Conservation (phyloP, 352 stramenopile species). For the Elongisporangium prolatum region DNA sequence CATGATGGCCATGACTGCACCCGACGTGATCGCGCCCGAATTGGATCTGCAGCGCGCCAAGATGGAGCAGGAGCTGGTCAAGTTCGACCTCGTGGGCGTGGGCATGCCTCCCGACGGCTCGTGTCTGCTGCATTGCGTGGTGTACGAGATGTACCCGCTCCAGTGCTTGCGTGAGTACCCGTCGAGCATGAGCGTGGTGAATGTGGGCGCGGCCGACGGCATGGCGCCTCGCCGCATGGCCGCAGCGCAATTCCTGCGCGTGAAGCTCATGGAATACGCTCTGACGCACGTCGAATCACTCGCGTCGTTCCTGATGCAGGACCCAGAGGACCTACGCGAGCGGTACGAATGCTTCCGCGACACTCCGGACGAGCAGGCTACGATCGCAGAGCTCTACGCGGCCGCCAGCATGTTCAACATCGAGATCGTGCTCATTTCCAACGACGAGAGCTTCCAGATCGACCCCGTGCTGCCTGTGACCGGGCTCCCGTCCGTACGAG, state of each 20-base stretch:
- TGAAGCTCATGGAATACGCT: constrained; percentile 73
- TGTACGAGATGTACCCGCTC: constrained; percentile 84
- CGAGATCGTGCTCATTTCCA: constrained; percentile 74
- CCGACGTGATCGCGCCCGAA: constrained; percentile 61
- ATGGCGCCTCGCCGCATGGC: constrained; percentile 67
- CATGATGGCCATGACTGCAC: constrained; percentile 62
- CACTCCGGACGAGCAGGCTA: constrained; percentile 70
- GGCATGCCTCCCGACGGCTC: constrained; percentile 81
- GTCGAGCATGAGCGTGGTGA: constrained; percentile 69
- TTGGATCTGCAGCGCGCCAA: constrained; percentile 69
- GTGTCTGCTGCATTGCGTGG: constrained; percentile 77
- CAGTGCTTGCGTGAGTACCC: constrained; percentile 73
- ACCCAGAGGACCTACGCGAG: constrained; percentile 59
- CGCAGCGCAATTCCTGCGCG: constrained; percentile 54
- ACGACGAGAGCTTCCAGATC: constrained; percentile 80
- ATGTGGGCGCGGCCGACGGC: constrained; percentile 72
- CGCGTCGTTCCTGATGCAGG: constrained; percentile 64
- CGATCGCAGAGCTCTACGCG: constrained; percentile 72
- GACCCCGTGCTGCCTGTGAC: constrained; percentile 66
- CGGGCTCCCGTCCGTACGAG: constrained; percentile 51
- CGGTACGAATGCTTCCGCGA: constrained; percentile 74
- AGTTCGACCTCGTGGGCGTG: constrained; percentile 58
- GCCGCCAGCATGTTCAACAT: constrained; percentile 82
- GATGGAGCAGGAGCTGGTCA: constrained; percentile 70
- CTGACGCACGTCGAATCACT: constrained; percentile 57